Evolutionary conservation across 768 basidiomycete genomes (phyloP).

Genomic region (Leucosporidium scottii): DNA sequence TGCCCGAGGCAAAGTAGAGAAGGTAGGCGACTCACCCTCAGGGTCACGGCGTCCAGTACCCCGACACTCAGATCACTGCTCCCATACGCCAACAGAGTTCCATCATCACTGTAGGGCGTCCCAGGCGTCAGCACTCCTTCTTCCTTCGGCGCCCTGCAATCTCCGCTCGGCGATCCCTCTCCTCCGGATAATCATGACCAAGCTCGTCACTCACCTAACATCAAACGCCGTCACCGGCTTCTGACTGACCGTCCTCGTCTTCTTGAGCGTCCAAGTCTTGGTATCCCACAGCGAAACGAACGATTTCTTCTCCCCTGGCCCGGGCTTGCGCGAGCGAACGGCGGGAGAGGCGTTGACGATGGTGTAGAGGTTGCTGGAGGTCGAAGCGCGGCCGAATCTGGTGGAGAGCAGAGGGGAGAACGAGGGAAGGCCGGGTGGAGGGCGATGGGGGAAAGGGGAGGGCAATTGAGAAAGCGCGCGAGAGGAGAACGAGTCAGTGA

Average conservation of each 20-base stretch:
- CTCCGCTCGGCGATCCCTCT: background rate
- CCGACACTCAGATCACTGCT: conserved; percentile 80
- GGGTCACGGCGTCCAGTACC: conserved; percentile 66
- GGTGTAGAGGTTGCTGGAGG: conserved; percentile 55
- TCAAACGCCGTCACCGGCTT: conserved; percentile 81
- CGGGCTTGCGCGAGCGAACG: conserved; percentile 47
- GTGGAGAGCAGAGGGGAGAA: background rate
- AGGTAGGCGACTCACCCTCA: conserved; percentile 55
- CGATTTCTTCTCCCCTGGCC: conserved; percentile 44
- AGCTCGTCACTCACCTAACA: conserved; percentile 20
- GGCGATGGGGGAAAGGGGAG: background rate
- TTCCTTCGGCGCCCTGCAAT: background rate
- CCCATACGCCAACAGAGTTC: conserved; percentile 74
- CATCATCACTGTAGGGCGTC: conserved; percentile 55
- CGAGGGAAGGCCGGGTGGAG: background rate
- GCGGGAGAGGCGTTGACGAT: conserved; percentile 60
- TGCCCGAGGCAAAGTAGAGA: too few relatives aligned
- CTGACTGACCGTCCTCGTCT: conserved; percentile 64
- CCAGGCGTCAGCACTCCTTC: background rate
- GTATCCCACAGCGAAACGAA: conserved; percentile 54
- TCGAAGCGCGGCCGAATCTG: conserved; percentile 54
- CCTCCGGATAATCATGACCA: too few relatives aligned
- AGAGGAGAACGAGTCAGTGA: background rate
- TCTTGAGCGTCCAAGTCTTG: conserved; percentile 59
- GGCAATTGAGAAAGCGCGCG: too few relatives aligned